A percentile compares a stretch with the other conserved stretches of the same genome.
Evolutionary conservation across 352 stramenopile species (phyloP).

Genomic region (Globisporangium nunn): DNA sequence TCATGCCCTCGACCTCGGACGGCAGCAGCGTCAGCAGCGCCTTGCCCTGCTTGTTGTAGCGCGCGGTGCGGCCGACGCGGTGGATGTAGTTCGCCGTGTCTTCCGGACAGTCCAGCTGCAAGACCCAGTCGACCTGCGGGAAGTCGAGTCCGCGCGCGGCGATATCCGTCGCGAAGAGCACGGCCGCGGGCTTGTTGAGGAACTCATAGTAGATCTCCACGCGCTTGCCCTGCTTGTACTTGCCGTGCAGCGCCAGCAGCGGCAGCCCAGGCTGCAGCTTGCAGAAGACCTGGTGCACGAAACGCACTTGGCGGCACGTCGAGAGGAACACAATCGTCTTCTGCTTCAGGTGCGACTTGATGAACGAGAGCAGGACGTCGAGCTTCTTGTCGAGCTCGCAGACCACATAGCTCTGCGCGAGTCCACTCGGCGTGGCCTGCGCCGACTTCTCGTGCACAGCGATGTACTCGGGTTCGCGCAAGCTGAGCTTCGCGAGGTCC

Average conservation of each 20-base stretch:
- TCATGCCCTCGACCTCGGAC: constrained; percentile 88
- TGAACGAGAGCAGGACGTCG: constrained; percentile 97
- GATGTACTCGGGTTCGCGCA: constrained; percentile 95
- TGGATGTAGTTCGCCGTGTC: constrained; percentile 98
- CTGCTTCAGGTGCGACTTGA: constrained; percentile 97
- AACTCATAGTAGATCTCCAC: constrained; percentile 99
- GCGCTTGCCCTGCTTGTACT: constrained; percentile 97
- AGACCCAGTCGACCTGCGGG: constrained; percentile 98
- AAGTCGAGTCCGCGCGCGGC: constrained; percentile 97
- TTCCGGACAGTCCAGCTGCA: constrained; percentile 96
- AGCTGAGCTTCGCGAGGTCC: constrained; percentile 92
- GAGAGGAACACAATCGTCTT: constrained; percentile 99
- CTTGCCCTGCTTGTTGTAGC: constrained; percentile 93
- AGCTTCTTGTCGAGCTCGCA: constrained; percentile 94
- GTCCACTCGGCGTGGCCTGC: constrained; percentile 86
- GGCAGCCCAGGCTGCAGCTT: constrained; percentile 96
- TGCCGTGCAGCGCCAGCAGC: constrained; percentile 96
- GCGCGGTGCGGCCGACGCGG: constrained; percentile 93
- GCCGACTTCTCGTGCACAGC: constrained; percentile 92
- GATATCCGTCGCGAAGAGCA: constrained; percentile 98
- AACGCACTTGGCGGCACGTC: constrained; percentile 95
- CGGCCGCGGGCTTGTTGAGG: constrained; percentile 86
- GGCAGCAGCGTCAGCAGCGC: constrained; percentile 90
- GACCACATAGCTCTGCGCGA: constrained; percentile 96
- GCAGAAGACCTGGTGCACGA: constrained; percentile 94